phyloP scores from a whole-genome alignment of 73 alveolate genomes.

The Tetrahymena thermophila region DNA sequence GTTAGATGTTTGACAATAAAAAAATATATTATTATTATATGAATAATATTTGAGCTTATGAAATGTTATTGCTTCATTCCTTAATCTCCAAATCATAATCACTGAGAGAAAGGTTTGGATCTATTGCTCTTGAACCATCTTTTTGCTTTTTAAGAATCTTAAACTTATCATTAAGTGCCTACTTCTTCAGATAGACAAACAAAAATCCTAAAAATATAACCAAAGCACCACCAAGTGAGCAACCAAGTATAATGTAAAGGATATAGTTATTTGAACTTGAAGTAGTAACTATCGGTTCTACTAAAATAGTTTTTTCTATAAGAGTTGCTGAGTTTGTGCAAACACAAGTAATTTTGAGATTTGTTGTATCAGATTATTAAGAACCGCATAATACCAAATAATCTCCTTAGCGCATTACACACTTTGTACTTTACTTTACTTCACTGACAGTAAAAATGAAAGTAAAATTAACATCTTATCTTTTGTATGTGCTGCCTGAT shows the following conservation, averaged over 20 bases:
- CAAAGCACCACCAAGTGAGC: background rate
- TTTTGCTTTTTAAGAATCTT: background rate
- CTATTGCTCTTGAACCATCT: background rate
- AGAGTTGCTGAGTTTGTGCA: background rate
- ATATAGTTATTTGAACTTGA: background rate
- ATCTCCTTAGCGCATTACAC: background rate
- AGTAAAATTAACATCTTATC: background rate
- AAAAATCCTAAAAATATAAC: background rate
- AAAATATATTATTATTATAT: too few relatives aligned
- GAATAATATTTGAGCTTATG: background rate
- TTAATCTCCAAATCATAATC: background rate
- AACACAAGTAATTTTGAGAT: background rate
- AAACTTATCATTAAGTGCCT: background rate
- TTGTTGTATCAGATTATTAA: background rate
- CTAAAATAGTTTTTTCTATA: background rate
- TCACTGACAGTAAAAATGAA: background rate
- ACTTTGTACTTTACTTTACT: background rate
- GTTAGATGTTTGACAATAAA: too few relatives aligned
- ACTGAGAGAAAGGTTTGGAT: background rate
- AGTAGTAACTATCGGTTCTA: background rate
- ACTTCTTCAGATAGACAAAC: background rate
- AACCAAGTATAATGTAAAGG: background rate
- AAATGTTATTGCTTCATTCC: background rate
- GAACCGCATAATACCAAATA: background rate
- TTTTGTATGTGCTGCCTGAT: background rate